Conservation (phyloP, 352 stramenopile genomes). For the Thalassiosira hispida region DNA sequence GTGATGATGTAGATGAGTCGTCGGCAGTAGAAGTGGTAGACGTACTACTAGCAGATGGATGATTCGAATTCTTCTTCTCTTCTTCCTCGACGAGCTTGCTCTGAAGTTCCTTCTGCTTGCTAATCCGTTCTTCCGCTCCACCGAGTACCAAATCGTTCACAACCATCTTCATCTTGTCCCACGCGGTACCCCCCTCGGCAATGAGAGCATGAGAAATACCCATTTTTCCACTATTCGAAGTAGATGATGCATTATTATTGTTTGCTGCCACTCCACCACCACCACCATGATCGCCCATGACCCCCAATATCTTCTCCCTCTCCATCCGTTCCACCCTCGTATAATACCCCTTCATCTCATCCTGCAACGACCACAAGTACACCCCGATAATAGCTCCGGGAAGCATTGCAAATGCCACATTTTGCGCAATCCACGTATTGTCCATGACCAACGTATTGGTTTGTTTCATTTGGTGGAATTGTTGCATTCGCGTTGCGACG, state of each 20-base stretch:
- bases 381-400: constrained; percentile 24
- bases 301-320: constrained; percentile 35
- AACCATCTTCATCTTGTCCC: constrained; percentile 29
- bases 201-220: constrained; percentile 35
- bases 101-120: not conserved
- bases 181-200: constrained; percentile 22
- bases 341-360: constrained; percentile 52
- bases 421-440: constrained; percentile 39
- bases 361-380: constrained; percentile 30
- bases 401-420: constrained; percentile 33
- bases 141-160: constrained; percentile 49
- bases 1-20: not conserved
- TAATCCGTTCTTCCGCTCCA: constrained; percentile 28
- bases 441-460: constrained; percentile 37
- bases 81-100: not conserved
- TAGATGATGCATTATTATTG: too few species aligned
- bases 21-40: not conserved
- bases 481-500: constrained; percentile 27
- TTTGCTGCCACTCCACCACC: not conserved
- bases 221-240: constrained; percentile 6
- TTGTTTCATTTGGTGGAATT: constrained; percentile 39
- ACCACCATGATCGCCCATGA: not conserved
- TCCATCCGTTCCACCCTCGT: constrained; percentile 21
- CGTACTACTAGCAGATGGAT: not conserved
- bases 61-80: not conserved